Evolutionary conservation across 148 eudicot genomes (phyloP).

Genomic region (Amaranthus hypochondriacus): DNA sequence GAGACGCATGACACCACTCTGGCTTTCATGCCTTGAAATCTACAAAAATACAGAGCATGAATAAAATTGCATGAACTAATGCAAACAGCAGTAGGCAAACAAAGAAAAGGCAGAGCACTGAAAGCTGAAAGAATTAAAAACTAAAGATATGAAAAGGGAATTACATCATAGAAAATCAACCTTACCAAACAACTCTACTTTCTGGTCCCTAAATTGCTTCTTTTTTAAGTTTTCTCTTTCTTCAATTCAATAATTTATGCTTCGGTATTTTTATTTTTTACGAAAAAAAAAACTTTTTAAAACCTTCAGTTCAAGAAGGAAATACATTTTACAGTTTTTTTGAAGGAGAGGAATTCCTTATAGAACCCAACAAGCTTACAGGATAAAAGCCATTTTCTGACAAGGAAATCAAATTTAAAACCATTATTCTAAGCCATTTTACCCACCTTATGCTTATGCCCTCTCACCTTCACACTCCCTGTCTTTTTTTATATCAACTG

Average conservation of each 20-base stretch:
- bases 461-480: no score
- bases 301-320: no score
- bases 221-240: neutral
- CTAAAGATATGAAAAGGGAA: neutral
- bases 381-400: no score
- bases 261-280: no score
- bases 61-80: neutral
- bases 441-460: no score
- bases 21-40: slow-evolving; percentile 78
- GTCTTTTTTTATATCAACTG: no score
- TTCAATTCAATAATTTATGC: neutral
- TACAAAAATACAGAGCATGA: slow-evolving; percentile 22
- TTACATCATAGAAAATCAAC: neutral
- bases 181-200: slow-evolving; percentile 3
- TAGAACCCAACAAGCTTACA: no score
- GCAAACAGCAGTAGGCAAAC: slow-evolving; percentile 1
- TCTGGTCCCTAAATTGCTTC: neutral
- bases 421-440: no score
- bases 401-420: no score
- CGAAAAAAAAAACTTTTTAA: no score
- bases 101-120: neutral
- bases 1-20: slow-evolving; percentile 96
- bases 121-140: neutral
- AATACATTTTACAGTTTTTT: no score
- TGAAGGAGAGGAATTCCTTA: no score